A percentile compares a stretch with the other conserved stretches of the same genome.
Evolutionary conservation across 345 rosid species (phyloP).

Genomic region (Eucalyptus tenuipes): DNA sequence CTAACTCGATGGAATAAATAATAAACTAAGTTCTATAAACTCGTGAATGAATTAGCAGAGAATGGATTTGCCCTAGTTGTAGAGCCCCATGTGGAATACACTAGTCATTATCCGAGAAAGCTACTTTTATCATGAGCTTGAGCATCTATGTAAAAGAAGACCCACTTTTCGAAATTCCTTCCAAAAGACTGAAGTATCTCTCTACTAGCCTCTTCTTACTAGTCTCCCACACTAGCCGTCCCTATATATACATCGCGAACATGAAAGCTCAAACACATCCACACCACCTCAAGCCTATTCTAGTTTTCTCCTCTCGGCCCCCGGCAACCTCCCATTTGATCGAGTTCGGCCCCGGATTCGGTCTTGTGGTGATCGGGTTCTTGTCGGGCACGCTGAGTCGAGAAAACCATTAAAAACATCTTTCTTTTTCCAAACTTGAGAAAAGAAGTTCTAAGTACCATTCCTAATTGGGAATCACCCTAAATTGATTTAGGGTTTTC

Average conservation of each 20-base stretch:
- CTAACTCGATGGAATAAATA: background rate
- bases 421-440: background rate
- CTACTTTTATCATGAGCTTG: background rate
- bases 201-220: background rate
- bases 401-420: background rate
- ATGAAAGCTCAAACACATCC: background rate
- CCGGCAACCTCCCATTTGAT: background rate
- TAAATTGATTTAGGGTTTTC: background rate
- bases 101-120: background rate
- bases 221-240: background rate
- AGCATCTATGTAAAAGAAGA: background rate
- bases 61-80: background rate
- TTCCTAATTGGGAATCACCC: background rate
- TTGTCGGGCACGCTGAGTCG: background rate
- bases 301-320: background rate
- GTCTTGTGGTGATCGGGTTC: background rate
- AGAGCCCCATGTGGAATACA: background rate
- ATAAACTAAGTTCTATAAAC: background rate
- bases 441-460: background rate
- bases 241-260: background rate
- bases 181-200: background rate
- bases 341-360: background rate
- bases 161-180: background rate
- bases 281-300: background rate
- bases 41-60: background rate